Conservation (phyloP, 768 basidiomycete species). For the Mycena filopes region DNA sequence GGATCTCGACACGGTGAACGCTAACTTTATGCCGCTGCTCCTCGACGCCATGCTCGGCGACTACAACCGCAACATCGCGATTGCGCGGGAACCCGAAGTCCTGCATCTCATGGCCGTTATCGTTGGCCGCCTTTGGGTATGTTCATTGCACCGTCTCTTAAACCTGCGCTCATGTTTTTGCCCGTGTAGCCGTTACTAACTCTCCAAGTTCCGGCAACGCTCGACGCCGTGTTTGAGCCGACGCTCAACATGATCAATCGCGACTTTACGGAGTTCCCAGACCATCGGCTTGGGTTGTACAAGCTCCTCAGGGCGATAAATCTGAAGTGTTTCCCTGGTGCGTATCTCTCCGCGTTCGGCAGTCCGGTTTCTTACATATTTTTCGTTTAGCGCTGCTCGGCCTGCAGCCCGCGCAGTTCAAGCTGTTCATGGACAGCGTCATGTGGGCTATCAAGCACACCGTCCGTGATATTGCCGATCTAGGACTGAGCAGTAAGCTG, state of each 20-base stretch:
- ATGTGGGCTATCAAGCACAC: conserved; percentile 99
- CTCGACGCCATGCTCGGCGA: conserved; percentile 97
- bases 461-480: conserved; percentile 97
- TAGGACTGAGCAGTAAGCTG: conserved; percentile 76
- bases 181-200: conserved; percentile 78
- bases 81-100: conserved; percentile 95
- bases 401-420: conserved; percentile 91
- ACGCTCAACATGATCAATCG: conserved; percentile 99
- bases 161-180: conserved; percentile 12
- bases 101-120: conserved; percentile 98
- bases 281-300: conserved; percentile 97
- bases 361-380: conserved; percentile 4
- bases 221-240: conserved; percentile 97
- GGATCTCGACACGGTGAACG: conserved; percentile 92
- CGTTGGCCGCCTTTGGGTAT: conserved; percentile 85
- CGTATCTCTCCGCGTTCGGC: conserved; percentile 29
- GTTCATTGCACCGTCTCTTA: conserved; percentile 44
- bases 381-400: conserved; percentile 73
- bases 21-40: conserved; percentile 93
- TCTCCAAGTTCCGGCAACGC: conserved; percentile 92
- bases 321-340: conserved; percentile 94
- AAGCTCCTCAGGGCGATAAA: conserved; percentile 94
- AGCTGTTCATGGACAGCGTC: conserved; percentile 97
- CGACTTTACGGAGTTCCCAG: conserved; percentile 97
- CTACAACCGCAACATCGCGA: conserved; percentile 93